These are phyloP conservation scores for Penicillium sp. DNA, from an alignment of 2,329 filamentous ascomycete genomes.

Conservation along the genomic window DNA sequence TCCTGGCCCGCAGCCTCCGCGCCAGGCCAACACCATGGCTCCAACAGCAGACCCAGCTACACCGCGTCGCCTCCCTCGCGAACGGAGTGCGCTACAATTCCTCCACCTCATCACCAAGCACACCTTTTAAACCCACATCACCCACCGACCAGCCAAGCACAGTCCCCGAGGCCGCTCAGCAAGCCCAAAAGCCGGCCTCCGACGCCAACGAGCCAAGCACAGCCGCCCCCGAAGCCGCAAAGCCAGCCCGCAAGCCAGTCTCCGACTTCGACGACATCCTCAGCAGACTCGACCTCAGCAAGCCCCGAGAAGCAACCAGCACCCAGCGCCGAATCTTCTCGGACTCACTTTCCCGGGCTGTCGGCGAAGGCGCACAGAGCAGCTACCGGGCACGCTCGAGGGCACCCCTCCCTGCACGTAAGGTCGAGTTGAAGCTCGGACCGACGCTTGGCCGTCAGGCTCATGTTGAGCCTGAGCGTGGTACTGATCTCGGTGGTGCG, in stretches of 20 bases:
- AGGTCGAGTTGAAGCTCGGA: constrained; percentile 37
- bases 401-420: constrained; percentile 22
- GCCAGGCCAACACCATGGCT: constrained; percentile 32
- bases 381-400: constrained; percentile 5
- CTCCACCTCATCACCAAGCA: constrained; percentile 17
- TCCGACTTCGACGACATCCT: constrained; percentile 37
- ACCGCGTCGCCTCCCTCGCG: constrained; percentile 16
- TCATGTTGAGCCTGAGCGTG: constrained; percentile 36
- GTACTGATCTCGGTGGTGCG: constrained; percentile 32
- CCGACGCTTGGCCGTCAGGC: constrained; percentile 40
- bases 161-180: constrained; percentile 2
- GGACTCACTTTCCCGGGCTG: constrained; percentile 25
- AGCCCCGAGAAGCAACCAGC: constrained; percentile 4
- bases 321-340: constrained; percentile 9
- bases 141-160: constrained; percentile 7
- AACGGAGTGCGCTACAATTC: constrained; percentile 27
- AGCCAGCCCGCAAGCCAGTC: constrained; percentile 1
- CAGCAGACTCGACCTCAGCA: constrained; percentile 33
- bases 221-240: background rate
- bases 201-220: constrained; percentile 27
- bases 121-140: constrained; percentile 2
- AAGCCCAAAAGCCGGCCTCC: constrained; percentile 8
- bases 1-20: constrained; percentile 35
- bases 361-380: constrained; percentile 18
- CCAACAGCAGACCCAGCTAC: constrained; percentile 21